Evolutionary conservation across 257 asterid species (phyloP).

Genomic region (Jasminum sambac): DNA sequence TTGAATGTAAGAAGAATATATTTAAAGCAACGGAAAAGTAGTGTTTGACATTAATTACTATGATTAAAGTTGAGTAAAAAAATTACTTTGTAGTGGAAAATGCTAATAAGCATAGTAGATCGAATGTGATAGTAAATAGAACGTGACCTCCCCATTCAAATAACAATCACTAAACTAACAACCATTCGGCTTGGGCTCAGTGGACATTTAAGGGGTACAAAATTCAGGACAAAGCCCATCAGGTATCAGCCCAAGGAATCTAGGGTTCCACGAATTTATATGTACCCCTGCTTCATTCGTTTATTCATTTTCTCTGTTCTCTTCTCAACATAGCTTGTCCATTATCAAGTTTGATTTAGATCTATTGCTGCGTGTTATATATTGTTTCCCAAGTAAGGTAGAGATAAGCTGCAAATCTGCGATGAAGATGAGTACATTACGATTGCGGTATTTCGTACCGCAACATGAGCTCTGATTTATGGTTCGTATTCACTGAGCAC

Average conservation of each 20-base stretch:
- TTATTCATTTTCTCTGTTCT: neutral
- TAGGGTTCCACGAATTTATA: neutral
- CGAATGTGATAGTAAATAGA: too few species aligned
- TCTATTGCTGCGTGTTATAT: neutral
- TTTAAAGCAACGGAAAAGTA: too few species aligned
- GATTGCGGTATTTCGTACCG: conserved; percentile 34
- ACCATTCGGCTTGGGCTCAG: neutral
- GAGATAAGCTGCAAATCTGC: conserved; percentile 23
- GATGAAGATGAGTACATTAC: conserved; percentile 34
- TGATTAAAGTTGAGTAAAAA: too few species aligned
- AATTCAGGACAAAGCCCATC: too few species aligned
- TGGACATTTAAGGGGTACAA: neutral
- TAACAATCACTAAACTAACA: neutral
- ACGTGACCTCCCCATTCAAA: too few species aligned
- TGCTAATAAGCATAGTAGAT: too few species aligned
- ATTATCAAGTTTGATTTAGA: neutral
- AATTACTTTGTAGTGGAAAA: too few species aligned
- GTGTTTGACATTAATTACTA: too few species aligned
- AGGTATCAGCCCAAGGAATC: neutral
- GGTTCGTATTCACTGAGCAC: conserved; percentile 98
- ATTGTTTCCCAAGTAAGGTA: neutral
- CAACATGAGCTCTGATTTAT: conserved; percentile 42
- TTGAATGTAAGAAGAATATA: too few species aligned
- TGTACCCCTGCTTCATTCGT: neutral
- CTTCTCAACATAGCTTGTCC: neutral